Conservation (phyloP, 2,329 filamentous ascomycete species). For the Aureobasidium leucospermi region DNA sequence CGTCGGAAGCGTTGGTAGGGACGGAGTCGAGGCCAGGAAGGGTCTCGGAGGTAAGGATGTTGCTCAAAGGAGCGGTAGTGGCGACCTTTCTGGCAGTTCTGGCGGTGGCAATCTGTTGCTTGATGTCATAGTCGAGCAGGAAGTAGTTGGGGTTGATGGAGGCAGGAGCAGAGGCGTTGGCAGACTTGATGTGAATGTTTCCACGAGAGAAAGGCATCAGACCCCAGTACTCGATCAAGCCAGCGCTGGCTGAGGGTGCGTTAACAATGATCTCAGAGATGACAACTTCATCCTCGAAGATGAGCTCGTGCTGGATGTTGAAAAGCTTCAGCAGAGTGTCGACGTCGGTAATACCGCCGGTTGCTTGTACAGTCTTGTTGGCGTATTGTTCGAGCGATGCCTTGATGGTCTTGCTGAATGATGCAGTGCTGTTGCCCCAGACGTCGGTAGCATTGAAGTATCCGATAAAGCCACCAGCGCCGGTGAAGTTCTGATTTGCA, state of each 20-base stretch:
- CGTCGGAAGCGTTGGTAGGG: slow-evolving; percentile 18
- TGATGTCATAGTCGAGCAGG: slow-evolving; percentile 30
- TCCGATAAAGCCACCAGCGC: slow-evolving; percentile 27
- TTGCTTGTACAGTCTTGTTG: slow-evolving; percentile 19
- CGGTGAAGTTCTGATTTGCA: slow-evolving; percentile 25
- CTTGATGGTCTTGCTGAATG: slow-evolving; percentile 19
- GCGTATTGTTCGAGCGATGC: slow-evolving; percentile 26
- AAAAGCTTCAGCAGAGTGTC: slow-evolving; percentile 40
- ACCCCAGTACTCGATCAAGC: slow-evolving; percentile 30
- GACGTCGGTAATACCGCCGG: slow-evolving; percentile 30
- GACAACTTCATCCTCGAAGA: slow-evolving; percentile 41
- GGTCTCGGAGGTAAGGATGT: slow-evolving; percentile 18
- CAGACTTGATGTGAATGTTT: slow-evolving; percentile 26
- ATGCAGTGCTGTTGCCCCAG: slow-evolving; percentile 23
- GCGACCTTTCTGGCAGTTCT: slow-evolving; percentile 22
- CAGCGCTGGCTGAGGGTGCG: slow-evolving; percentile 20
- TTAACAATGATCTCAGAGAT: slow-evolving; percentile 41
- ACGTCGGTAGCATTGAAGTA: slow-evolving; percentile 29
- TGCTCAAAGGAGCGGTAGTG: slow-evolving; percentile 16
- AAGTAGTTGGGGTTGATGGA: slow-evolving; percentile 36
- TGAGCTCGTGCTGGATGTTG: slow-evolving; percentile 40
- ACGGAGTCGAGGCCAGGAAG: slow-evolving; percentile 7
- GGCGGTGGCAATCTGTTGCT: slow-evolving; percentile 26
- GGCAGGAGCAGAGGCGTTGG: slow-evolving; percentile 28
- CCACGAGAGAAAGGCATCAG: slow-evolving; percentile 31